Conservation (phyloP, 2,329 filamentous ascomycete species). For the Colletotrichum cuscutae region DNA sequence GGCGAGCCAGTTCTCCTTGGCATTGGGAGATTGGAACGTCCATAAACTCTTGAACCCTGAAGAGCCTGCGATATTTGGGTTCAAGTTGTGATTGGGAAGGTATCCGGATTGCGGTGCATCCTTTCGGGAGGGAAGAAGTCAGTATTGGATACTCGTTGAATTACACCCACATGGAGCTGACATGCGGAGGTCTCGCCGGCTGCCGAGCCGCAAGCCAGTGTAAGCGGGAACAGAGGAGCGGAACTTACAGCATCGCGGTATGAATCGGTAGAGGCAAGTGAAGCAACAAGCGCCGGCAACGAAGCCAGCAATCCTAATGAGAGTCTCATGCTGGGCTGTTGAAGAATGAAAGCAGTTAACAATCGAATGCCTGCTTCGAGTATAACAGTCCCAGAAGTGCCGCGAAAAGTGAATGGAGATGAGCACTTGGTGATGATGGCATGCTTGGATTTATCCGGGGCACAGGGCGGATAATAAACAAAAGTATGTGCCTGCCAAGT, state of each 20-base stretch:
- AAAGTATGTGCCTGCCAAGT: conserved; percentile 19
- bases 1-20: conserved; percentile 39
- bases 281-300: conserved; percentile 33
- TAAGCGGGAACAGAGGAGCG: neutral
- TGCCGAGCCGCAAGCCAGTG: neutral
- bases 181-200: neutral
- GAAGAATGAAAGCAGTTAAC: neutral
- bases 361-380: conserved; percentile 21
- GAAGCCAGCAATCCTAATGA: conserved; percentile 30
- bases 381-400: conserved; percentile 4
- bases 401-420: neutral
- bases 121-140: conserved; percentile 1
- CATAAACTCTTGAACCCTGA: conserved; percentile 42
- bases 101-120: conserved; percentile 50
- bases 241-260: conserved; percentile 34
- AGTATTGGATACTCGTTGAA: neutral
- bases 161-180: neutral
- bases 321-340: conserved; percentile 26
- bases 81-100: conserved; percentile 52
- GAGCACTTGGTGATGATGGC: neutral
- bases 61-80: conserved; percentile 50
- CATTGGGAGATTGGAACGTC: conserved; percentile 44
- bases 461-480: conserved; percentile 25
- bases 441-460: neutral
- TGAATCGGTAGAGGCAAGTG: conserved; percentile 34